A percentile compares a stretch with the other conserved stretches of the same genome.
phyloP scores from a whole-genome alignment of 768 basidiomycete species.

The Leccinum barrowsii region DNA sequence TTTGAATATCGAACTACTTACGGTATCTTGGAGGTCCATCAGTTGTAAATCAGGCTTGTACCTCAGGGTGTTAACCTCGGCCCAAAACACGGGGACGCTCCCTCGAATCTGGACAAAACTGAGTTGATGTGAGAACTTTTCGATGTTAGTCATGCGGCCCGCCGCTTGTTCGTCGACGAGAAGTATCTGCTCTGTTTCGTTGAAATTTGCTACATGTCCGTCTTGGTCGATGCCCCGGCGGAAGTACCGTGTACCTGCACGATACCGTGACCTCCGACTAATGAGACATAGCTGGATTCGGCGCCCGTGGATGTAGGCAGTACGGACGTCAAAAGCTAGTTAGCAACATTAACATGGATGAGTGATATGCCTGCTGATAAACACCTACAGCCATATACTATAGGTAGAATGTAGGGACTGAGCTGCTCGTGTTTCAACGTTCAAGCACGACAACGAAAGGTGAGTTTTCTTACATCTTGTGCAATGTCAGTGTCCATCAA shows the following conservation, averaged over 20 bases:
- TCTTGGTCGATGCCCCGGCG: conserved; percentile 86
- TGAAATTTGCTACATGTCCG: conserved; percentile 94
- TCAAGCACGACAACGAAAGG: background rate
- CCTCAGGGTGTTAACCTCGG: conserved; percentile 89
- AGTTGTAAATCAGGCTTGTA: conserved; percentile 96
- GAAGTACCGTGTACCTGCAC: conserved; percentile 97
- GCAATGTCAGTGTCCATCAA: conserved; percentile 56
- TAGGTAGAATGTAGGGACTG: conserved; percentile 83
- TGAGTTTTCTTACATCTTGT: conserved; percentile 54
- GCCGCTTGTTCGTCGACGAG: conserved; percentile 61
- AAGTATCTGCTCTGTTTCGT: conserved; percentile 95
- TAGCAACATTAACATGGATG: conserved; percentile 3
- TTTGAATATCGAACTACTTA: conserved; percentile 35
- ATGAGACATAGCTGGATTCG: conserved; percentile 83
- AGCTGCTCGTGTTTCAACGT: conserved; percentile 47
- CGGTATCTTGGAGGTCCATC: conserved; percentile 89
- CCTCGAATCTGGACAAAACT: conserved; percentile 94
- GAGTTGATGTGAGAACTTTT: conserved; percentile 56
- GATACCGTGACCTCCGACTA: conserved; percentile 88
- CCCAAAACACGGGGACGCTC: conserved; percentile 94
- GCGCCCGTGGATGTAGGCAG: conserved; percentile 69
- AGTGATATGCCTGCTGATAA: background rate
- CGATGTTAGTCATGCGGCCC: conserved; percentile 37
- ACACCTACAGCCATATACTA: conserved; percentile 90
- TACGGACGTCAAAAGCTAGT: conserved; percentile 82